Evolutionary conservation across 2,329 filamentous ascomycete genomes (phyloP).

Genomic region (Shiraia bambusicola): DNA sequence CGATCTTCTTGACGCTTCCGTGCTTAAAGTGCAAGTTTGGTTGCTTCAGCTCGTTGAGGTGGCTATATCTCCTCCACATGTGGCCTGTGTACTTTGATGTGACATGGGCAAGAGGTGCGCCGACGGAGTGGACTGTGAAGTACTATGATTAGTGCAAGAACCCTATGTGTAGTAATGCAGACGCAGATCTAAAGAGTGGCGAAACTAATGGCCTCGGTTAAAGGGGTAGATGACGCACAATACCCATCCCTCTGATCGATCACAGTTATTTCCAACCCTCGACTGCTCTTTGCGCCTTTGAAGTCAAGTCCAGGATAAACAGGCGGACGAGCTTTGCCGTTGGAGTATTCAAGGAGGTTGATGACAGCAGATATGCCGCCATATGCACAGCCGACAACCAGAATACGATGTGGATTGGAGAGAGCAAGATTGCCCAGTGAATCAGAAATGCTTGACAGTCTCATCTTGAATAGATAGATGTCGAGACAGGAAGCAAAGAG

Average conservation of each 20-base stretch:
- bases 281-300: slow-evolving; percentile 43
- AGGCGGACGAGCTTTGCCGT: slow-evolving; percentile 56
- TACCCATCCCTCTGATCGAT: slow-evolving; percentile 82
- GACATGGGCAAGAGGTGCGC: slow-evolving; percentile 70
- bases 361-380: slow-evolving; percentile 67
- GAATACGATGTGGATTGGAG: slow-evolving; percentile 46
- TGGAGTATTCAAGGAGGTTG: slow-evolving; percentile 67
- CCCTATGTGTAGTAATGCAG: slow-evolving; percentile 9
- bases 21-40: slow-evolving; percentile 65
- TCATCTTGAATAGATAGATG: slow-evolving; percentile 28
- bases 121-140: slow-evolving; percentile 69
- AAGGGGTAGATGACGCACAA: slow-evolving; percentile 55
- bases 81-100: slow-evolving; percentile 64
- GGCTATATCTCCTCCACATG: slow-evolving; percentile 69
- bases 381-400: slow-evolving; percentile 72
- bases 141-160: slow-evolving; percentile 20
- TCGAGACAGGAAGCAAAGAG: slow-evolving; percentile 8
- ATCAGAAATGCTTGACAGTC: slow-evolving; percentile 28
- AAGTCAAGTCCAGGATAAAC: slow-evolving; percentile 40
- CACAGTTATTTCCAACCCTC: slow-evolving; percentile 69
- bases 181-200: slow-evolving; percentile 6
- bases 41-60: slow-evolving; percentile 66
- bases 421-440: slow-evolving; percentile 30
- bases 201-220: slow-evolving; percentile 18
- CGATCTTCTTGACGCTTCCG: slow-evolving; percentile 63